Conservation (phyloP, 2,329 filamentous ascomycete genomes). For the Fusarium illudens region DNA sequence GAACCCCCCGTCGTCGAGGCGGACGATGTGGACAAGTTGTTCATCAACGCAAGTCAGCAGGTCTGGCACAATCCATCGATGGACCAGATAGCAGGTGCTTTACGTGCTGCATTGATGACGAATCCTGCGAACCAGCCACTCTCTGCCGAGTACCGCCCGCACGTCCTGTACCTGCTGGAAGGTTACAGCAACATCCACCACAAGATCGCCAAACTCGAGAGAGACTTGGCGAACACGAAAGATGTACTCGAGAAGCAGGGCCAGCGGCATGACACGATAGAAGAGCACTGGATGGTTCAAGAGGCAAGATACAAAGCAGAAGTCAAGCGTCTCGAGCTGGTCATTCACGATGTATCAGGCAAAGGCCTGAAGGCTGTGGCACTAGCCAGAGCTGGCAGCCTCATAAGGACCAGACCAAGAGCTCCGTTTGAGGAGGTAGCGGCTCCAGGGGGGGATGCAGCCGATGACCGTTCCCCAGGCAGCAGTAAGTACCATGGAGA, state of each 20-base stretch:
- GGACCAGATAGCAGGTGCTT: slow-evolving; percentile 54
- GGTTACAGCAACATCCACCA: slow-evolving; percentile 45
- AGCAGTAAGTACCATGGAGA: slow-evolving; percentile 1
- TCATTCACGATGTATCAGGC: slow-evolving; percentile 49
- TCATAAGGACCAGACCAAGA: slow-evolving; percentile 36
- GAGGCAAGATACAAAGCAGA: slow-evolving; percentile 42
- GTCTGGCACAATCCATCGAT: slow-evolving; percentile 54
- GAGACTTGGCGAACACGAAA: slow-evolving; percentile 51
- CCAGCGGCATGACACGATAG: slow-evolving; percentile 45
- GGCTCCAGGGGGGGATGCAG: background rate
- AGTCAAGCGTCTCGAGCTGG: slow-evolving; percentile 45
- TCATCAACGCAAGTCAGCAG: slow-evolving; percentile 31
- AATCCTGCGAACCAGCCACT: slow-evolving; percentile 47
- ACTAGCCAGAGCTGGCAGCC: slow-evolving; percentile 53
- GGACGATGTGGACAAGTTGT: slow-evolving; percentile 24
- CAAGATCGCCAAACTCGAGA: slow-evolving; percentile 47
- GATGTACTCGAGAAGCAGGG: slow-evolving; percentile 43
- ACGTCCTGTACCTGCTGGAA: slow-evolving; percentile 51
- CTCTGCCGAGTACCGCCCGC: slow-evolving; percentile 53
- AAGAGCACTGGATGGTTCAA: slow-evolving; percentile 36
- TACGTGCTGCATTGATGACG: slow-evolving; percentile 55
- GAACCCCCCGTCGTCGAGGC: slow-evolving; percentile 8
- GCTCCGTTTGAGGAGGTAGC: background rate
- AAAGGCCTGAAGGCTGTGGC: slow-evolving; percentile 56
- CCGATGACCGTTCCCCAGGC: background rate